Evolutionary conservation across 345 rosid genomes (phyloP), one percentile per base, ranked within the genome.

Genomic region (Zanthoxylum bungeanum): DNA sequence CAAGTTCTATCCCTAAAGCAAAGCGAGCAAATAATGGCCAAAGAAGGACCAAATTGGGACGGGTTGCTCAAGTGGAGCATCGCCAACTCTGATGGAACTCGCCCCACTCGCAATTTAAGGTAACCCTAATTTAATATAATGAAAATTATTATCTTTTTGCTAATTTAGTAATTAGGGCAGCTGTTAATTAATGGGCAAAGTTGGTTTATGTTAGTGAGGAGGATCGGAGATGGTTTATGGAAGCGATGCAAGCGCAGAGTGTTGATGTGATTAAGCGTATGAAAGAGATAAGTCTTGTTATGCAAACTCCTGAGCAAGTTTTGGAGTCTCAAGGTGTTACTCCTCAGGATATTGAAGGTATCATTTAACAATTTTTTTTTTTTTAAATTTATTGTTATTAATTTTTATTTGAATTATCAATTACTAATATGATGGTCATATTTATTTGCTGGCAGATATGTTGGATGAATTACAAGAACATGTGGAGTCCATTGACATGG

Each of bases 11-110:
- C 6, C 4, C n/a, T n/a, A 37, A 37, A 53, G 50, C 64, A 70
- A n/a, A n/a, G n/a, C n/a, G n/a, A n/a, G n/a, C n/a, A n/a, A n/a
- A 51, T 7, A 58, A 93, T 91, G 98, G 88, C 87, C 16, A 88
- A 88, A 70, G 84, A 85, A 46, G 97, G 93, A 69, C 97, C 93
- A 24, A 85, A 86, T 68, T 94, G 98, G 98, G 90, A 92, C 1
- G 98, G 97, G 16, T 80, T 94, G 83, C 87, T 94, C 52, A 92
- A 92, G 57, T 94, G 97, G 98, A 94, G 98, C 76, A 84, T 92
- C 72, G 85, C 95, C n/a, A 81, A 90, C 82, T 84, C 97, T 50
- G 93, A 94, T 64, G 93, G 92, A 37, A 89, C 98, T 64, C 69
- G 68, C 24, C 34, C 89, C 19, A 37, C 83, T 31, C 82, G 89